phyloP scores from a whole-genome alignment of 176 grass and related monocot genomes.

The barley (Hordeum vulgare) region DNA sequence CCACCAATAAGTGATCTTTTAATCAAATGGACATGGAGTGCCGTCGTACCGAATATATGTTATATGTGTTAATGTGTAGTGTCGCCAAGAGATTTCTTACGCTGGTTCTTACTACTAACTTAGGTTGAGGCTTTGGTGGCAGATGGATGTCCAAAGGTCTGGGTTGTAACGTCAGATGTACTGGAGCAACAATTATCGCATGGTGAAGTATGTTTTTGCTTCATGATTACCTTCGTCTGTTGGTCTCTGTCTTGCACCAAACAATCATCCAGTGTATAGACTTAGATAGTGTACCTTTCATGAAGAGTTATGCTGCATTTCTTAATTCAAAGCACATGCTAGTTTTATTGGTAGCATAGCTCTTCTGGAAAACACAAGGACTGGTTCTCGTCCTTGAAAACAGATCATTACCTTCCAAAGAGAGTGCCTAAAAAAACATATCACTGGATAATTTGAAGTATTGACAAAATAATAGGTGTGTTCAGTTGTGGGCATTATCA shows the following conservation, averaged over 20 bases:
- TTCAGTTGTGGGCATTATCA: not conserved
- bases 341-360: not conserved
- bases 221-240: not conserved
- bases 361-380: not conserved
- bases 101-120: constrained; percentile 32
- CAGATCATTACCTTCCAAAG: not conserved
- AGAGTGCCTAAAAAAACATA: not conserved
- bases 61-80: not conserved
- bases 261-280: not conserved
- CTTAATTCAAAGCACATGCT: not conserved
- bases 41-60: not conserved
- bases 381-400: not conserved
- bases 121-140: constrained; percentile 86
- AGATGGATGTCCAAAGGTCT: constrained; percentile 78
- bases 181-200: constrained; percentile 71
- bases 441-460: not conserved
- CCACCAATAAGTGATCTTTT: not conserved
- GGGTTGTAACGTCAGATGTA: constrained; percentile 85
- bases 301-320: not conserved
- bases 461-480: not conserved
- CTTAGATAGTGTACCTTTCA: not conserved
- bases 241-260: not conserved
- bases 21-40: constrained; percentile 2
- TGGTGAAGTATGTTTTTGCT: constrained; percentile 46
- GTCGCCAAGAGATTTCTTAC: not conserved